Percentiles rank a stretch among this genome's conserved stretches.
Evolutionary conservation across 2,329 filamentous ascomycete genomes (phyloP).

Genomic region (Colletotrichum lini): DNA sequence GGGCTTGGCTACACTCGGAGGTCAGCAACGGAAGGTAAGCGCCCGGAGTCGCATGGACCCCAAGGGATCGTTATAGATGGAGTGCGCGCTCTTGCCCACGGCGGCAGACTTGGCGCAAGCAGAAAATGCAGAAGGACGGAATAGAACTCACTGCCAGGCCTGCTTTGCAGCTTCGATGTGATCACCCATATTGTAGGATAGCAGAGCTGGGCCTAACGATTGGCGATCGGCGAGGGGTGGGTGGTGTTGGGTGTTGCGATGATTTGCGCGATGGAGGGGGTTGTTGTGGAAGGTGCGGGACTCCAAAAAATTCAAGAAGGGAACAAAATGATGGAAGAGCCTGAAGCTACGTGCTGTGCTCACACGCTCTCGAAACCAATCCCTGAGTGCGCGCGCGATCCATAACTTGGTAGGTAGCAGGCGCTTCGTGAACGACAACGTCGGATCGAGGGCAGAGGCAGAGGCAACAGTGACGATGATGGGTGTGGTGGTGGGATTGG

Average conservation of each 20-base stretch:
- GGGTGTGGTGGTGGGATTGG: slow-evolving; percentile 42
- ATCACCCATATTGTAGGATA: slow-evolving; percentile 30
- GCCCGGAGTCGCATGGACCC: slow-evolving; percentile 12
- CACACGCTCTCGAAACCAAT: slow-evolving; percentile 48
- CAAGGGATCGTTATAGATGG: neutral
- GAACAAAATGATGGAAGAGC: slow-evolving; percentile 37
- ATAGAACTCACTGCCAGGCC: slow-evolving; percentile 55
- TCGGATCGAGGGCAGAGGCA: slow-evolving; percentile 24
- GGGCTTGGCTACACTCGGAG: slow-evolving; percentile 53
- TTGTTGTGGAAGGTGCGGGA: slow-evolving; percentile 36
- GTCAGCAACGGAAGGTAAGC: slow-evolving; percentile 35
- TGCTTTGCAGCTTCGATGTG: slow-evolving; percentile 50
- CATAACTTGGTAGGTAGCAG: slow-evolving; percentile 48
- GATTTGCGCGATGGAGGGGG: slow-evolving; percentile 28
- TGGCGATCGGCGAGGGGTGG: slow-evolving; percentile 11
- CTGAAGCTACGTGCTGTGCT: slow-evolving; percentile 48
- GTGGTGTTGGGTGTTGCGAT: slow-evolving; percentile 30
- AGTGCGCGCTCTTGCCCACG: neutral
- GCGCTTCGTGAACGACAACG: slow-evolving; percentile 20
- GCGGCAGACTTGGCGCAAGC: slow-evolving; percentile 9
- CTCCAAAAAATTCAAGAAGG: slow-evolving; percentile 32
- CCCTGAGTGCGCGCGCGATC: slow-evolving; percentile 48
- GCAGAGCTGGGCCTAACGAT: slow-evolving; percentile 11
- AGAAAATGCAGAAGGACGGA: neutral
- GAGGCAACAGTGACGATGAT: slow-evolving; percentile 34